Evolutionary conservation across 2,329 filamentous ascomycete species (phyloP).

Genomic region (Epichloe sibirici): DNA sequence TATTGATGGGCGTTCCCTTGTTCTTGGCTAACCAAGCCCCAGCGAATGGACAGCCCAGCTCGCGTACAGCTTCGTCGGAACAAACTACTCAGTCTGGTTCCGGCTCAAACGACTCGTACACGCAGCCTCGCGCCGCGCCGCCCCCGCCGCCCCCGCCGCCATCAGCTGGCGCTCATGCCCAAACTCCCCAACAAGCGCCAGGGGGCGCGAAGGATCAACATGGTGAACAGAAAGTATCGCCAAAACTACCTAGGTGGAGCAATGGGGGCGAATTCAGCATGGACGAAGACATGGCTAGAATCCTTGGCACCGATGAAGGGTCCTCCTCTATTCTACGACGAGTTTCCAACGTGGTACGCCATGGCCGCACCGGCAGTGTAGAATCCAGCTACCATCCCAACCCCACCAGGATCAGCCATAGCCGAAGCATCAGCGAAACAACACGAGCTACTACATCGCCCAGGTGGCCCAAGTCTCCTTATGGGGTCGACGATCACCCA

Average conservation of each 20-base stretch:
- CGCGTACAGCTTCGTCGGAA: neutral
- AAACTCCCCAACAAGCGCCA: slow-evolving; percentile 34
- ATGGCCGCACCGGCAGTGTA: slow-evolving; percentile 79
- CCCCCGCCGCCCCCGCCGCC: slow-evolving; percentile 40
- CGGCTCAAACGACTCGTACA: slow-evolving; percentile 36
- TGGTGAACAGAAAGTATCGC: slow-evolving; percentile 41
- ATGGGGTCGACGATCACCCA: slow-evolving; percentile 39
- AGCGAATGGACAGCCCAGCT: slow-evolving; percentile 4
- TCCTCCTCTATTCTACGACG: slow-evolving; percentile 73
- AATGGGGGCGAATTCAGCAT: slow-evolving; percentile 78
- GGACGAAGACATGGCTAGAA: slow-evolving; percentile 91
- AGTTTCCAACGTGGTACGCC: slow-evolving; percentile 87
- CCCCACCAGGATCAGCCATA: slow-evolving; percentile 35
- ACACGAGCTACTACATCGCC: slow-evolving; percentile 51
- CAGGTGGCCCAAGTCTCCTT: slow-evolving; percentile 58
- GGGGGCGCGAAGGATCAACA: slow-evolving; percentile 26
- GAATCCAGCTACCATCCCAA: slow-evolving; percentile 33
- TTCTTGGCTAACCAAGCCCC: neutral
- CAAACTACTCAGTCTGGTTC: slow-evolving; percentile 11
- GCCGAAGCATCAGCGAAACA: slow-evolving; percentile 55
- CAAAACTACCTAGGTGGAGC: slow-evolving; percentile 62
- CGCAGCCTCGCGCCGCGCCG: slow-evolving; percentile 45
- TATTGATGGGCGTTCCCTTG: neutral
- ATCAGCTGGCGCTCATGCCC: slow-evolving; percentile 13
- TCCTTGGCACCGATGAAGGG: slow-evolving; percentile 65